Evolutionary conservation across 768 basidiomycete species (phyloP).

Genomic region (Plicaturopsis crispa): DNA sequence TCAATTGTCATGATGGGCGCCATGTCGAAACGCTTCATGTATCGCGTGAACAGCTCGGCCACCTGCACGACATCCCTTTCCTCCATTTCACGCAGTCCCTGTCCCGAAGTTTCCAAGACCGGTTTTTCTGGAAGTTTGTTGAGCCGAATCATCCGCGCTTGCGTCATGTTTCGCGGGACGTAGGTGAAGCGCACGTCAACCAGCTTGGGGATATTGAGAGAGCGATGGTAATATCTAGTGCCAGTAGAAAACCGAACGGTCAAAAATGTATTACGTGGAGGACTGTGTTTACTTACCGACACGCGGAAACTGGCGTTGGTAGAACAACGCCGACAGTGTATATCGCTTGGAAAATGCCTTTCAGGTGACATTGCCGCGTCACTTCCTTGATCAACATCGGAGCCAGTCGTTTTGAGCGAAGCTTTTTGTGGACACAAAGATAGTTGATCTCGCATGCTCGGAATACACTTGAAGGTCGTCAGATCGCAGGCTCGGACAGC

Average conservation of each 20-base stretch:
- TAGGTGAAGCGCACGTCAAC: slow-evolving; percentile 86
- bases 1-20: slow-evolving; percentile 63
- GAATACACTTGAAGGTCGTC: slow-evolving; percentile 43
- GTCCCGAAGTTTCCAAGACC: slow-evolving; percentile 28
- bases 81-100: slow-evolving; percentile 85
- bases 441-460: slow-evolving; percentile 90
- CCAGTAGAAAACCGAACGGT: too few relatives aligned
- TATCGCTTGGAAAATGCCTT: slow-evolving; percentile 92
- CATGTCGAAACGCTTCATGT: slow-evolving; percentile 85
- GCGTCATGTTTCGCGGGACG: slow-evolving; percentile 80
- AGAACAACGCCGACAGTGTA: slow-evolving; percentile 93
- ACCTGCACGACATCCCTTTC: slow-evolving; percentile 70
- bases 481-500: slow-evolving; percentile 3
- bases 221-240: slow-evolving; percentile 85
- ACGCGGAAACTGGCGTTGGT: slow-evolving; percentile 88
- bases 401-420: slow-evolving; percentile 89
- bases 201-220: slow-evolving; percentile 87
- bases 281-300: slow-evolving; percentile 52
- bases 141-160: slow-evolving; percentile 81
- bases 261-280: too few relatives aligned
- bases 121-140: slow-evolving; percentile 57
- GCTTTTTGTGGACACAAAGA: slow-evolving; percentile 95
- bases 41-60: slow-evolving; percentile 60
- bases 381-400: slow-evolving; percentile 98
- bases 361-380: slow-evolving; percentile 84